Evolutionary conservation across 2,329 filamentous ascomycete species (phyloP).

Genomic region (Macrophomina tecta): DNA sequence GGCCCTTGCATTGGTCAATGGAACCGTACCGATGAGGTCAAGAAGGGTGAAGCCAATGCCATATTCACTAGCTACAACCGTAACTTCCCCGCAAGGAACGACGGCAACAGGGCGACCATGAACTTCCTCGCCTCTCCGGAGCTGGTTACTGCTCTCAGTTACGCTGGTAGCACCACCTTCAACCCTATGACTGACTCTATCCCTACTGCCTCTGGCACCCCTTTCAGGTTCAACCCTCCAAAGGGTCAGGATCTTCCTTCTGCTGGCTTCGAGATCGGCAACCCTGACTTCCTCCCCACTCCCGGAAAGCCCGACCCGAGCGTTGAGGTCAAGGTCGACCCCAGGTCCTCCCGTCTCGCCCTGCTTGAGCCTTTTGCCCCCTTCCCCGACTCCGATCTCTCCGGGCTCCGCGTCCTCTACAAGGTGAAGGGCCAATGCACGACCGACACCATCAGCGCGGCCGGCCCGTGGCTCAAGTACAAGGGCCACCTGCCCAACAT

Average conservation of each 20-base stretch:
- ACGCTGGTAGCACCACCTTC: constrained; percentile 90
- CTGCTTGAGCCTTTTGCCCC: constrained; percentile 87
- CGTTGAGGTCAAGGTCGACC: constrained; percentile 77
- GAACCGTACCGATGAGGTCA: constrained; percentile 85
- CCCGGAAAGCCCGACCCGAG: constrained; percentile 73
- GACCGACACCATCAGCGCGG: constrained; percentile 97
- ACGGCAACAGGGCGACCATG: constrained; percentile 96
- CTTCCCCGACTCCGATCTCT: constrained; percentile 79
- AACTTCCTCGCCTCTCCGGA: constrained; percentile 98
- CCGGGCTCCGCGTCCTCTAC: constrained; percentile 83
- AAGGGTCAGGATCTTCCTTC: constrained; percentile 65
- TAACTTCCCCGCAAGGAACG: constrained; percentile 96
- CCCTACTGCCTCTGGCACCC: constrained; percentile 76
- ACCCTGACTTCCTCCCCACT: constrained; percentile 74
- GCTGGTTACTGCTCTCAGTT: constrained; percentile 94
- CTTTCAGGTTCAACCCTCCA: constrained; percentile 85
- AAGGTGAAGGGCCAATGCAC: constrained; percentile 98
- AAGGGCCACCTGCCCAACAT: constrained; percentile 99
- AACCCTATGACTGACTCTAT: constrained; percentile 92
- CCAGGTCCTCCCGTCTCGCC: constrained; percentile 87
- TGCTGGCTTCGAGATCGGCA: constrained; percentile 81
- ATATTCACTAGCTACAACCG: constrained; percentile 98
- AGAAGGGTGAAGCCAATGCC: constrained; percentile 87
- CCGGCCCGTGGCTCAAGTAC: constrained; percentile 98
- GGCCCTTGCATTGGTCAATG: constrained; percentile 93